These are phyloP conservation scores for Fonsecaea monophora DNA, from an alignment of 2,329 filamentous ascomycete genomes.

Conservation along the genomic window DNA sequence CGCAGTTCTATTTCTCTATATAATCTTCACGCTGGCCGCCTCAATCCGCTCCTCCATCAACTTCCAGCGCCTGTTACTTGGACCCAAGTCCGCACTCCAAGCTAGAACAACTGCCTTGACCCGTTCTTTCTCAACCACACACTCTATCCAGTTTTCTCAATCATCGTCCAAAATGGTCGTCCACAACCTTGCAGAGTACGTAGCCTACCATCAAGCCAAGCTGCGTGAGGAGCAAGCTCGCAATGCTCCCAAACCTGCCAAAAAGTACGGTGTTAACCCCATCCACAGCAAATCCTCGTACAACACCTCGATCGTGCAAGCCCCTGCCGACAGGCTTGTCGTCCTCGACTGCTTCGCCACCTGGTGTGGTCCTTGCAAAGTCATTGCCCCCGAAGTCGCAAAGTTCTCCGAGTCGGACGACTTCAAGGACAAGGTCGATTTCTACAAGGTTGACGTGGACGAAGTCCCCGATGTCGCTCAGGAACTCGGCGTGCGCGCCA, in stretches of 20 bases:
- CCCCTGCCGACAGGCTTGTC: slow-evolving; percentile 63
- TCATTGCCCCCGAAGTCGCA: slow-evolving; percentile 75
- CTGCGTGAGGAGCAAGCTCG: slow-evolving; percentile 38
- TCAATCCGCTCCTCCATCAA: slow-evolving; percentile 32
- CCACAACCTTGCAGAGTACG: slow-evolving; percentile 49
- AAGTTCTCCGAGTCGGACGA: slow-evolving; percentile 63
- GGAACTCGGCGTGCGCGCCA: slow-evolving; percentile 81
- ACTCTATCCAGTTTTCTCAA: slow-evolving; percentile 51
- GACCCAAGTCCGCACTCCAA: slow-evolving; percentile 19
- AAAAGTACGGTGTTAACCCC: slow-evolving; percentile 41
- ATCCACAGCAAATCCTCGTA: slow-evolving; percentile 65
- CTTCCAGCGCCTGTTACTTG: slow-evolving; percentile 30
- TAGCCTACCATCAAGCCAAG: slow-evolving; percentile 41
- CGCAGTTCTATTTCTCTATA: slow-evolving; percentile 22
- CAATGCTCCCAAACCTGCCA: slow-evolving; percentile 29
- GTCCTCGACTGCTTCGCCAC: slow-evolving; percentile 86
- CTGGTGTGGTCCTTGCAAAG: slow-evolving; percentile 96
- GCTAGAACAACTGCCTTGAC: slow-evolving; percentile 9
- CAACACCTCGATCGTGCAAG: slow-evolving; percentile 58
- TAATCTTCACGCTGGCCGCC: slow-evolving; percentile 43
- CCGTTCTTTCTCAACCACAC: slow-evolving; percentile 44
- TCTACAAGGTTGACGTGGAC: slow-evolving; percentile 93
- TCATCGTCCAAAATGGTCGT: slow-evolving; percentile 55
- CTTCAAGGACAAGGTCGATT: slow-evolving; percentile 67
- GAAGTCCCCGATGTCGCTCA: slow-evolving; percentile 75